These are phyloP conservation scores for Daldinia vernicosa DNA, from an alignment of 495 filamentous ascomycete genomes.

Conservation along the genomic window DNA sequence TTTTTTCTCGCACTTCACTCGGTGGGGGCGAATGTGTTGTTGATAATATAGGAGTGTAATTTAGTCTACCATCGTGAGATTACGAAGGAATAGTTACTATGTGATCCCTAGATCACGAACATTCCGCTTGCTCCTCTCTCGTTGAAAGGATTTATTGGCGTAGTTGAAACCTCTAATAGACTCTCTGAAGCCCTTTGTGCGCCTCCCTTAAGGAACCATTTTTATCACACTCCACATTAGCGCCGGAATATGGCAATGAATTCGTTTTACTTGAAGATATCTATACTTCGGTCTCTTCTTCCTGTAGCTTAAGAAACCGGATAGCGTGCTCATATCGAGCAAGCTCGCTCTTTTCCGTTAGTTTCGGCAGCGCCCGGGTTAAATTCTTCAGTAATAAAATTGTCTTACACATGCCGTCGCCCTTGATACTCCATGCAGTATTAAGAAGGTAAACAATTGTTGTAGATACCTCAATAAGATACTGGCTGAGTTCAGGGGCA, in stretches of 20 bases:
- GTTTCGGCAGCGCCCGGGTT: not conserved
- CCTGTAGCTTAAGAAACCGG: not conserved
- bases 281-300: not conserved
- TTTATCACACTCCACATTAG: no score
- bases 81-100: not conserved
- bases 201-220: no score
- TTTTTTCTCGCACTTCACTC: not conserved
- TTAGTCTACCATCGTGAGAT: not conserved
- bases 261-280: no score
- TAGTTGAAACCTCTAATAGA: no score
- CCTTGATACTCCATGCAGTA: not conserved
- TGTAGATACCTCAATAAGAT: constrained; percentile 3
- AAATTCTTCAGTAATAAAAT: not conserved
- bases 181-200: no score
- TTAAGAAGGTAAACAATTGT: constrained; percentile 2
- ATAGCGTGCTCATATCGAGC: constrained; percentile 6
- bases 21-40: not conserved
- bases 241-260: no score
- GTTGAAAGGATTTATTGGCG: no score
- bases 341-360: constrained; percentile 1
- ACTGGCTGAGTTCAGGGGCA: constrained; percentile 1
- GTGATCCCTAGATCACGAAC: not conserved
- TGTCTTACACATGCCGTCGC: not conserved
- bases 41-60: not conserved
- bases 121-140: not conserved